A percentile compares a stretch with the other conserved stretches of the same genome.
phyloP scores from a whole-genome alignment of 352 stramenopile genomes.

The Phytophthora fragariaefolia region DNA sequence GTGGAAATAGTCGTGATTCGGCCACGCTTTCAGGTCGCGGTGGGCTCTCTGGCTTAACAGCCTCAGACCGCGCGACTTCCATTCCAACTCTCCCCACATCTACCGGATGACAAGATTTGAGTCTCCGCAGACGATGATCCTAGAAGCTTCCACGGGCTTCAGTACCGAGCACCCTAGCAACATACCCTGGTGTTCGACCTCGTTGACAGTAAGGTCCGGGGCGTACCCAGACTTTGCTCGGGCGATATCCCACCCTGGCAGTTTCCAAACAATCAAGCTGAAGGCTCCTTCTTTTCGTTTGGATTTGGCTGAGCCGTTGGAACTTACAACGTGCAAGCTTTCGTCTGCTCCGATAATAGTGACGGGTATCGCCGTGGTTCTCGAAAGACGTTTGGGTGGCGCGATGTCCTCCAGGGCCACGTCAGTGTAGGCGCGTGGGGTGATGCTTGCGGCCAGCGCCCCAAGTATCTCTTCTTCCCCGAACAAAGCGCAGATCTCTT shows the following conservation, averaged over 20 bases:
- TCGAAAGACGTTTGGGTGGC: neutral
- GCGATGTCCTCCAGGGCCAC: neutral
- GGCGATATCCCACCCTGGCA: conserved; percentile 12
- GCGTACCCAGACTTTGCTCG: neutral
- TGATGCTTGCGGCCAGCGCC: conserved; percentile 2
- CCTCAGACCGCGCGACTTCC: neutral
- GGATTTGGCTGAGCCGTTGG: conserved; percentile 23
- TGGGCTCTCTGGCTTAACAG: neutral
- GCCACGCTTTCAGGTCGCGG: neutral
- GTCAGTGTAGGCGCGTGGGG: conserved; percentile 1
- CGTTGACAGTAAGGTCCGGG: conserved; percentile 20
- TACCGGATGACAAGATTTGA: conserved; percentile 13
- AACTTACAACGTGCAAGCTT: conserved; percentile 9
- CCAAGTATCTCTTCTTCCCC: conserved; percentile 22
- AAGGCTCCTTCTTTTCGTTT: conserved; percentile 9
- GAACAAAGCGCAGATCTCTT: conserved; percentile 19
- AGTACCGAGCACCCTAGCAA: neutral
- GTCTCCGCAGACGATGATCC: neutral
- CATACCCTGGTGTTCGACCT: conserved; percentile 23
- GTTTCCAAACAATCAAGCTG: conserved; percentile 20
- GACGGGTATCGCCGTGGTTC: neutral
- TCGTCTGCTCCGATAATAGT: conserved; percentile 3
- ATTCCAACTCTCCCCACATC: conserved; percentile 4
- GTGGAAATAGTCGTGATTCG: neutral
- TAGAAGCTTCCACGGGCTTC: neutral